These are phyloP conservation scores for Phytopythium vexans DNA, from an alignment of 352 stramenopile genomes.

Conservation along the genomic window DNA sequence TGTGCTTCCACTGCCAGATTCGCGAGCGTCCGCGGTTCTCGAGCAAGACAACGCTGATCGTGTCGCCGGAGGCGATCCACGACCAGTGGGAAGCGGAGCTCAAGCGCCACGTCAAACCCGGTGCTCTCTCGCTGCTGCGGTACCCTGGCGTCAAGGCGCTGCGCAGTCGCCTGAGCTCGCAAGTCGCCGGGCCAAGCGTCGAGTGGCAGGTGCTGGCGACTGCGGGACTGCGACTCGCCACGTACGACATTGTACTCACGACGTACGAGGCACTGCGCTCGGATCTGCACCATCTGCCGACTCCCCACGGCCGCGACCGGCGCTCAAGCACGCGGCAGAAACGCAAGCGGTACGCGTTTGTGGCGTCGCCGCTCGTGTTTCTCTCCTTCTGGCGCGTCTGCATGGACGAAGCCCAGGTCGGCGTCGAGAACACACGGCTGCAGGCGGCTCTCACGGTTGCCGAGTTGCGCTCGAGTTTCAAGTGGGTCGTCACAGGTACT, in stretches of 20 bases:
- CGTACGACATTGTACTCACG: constrained; percentile 89
- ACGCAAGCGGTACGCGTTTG: constrained; percentile 77
- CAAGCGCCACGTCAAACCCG: constrained; percentile 59
- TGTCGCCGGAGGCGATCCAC: constrained; percentile 89
- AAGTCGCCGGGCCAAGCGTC: constrained; percentile 22
- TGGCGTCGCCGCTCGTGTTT: constrained; percentile 84
- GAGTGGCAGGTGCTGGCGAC: constrained; percentile 58
- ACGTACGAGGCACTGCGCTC: constrained; percentile 86
- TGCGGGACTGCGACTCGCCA: constrained; percentile 43
- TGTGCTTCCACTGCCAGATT: constrained; percentile 65
- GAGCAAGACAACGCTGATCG: constrained; percentile 89
- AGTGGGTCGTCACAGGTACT: constrained; percentile 91
- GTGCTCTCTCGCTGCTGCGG: constrained; percentile 42
- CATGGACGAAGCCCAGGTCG: constrained; percentile 92
- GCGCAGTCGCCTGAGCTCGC: constrained; percentile 20
- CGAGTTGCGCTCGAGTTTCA: constrained; percentile 49
- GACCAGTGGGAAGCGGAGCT: constrained; percentile 90
- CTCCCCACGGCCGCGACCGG: constrained; percentile 25
- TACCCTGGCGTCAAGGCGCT: constrained; percentile 60
- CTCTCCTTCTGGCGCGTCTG: constrained; percentile 89
- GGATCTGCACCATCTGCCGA: constrained; percentile 80
- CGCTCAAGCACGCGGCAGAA: constrained; percentile 55
- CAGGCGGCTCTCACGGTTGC: constrained; percentile 82
- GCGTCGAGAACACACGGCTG: constrained; percentile 76
- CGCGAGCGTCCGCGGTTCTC: constrained; percentile 29